Percentiles rank a stretch among this genome's conserved stretches.
These are phyloP conservation scores for Waitea zeae DNA, from an alignment of 1,284 basidiomycete genomes.

Conservation along the genomic window DNA sequence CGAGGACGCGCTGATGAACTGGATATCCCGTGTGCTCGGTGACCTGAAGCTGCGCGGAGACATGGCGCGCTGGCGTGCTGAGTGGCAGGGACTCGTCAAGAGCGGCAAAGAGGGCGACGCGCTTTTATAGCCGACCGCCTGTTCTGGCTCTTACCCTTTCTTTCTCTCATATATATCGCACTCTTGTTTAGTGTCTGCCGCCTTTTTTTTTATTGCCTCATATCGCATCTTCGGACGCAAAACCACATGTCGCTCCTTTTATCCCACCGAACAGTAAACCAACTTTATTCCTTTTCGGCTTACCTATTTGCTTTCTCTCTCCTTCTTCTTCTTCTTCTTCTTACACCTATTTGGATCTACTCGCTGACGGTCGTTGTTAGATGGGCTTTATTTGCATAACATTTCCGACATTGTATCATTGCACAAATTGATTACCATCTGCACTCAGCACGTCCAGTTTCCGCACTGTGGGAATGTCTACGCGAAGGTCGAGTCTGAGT, in stretches of 20 bases:
- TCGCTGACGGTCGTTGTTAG: too few species aligned
- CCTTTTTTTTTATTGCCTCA: slow-evolving; percentile 1
- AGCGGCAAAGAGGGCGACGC: slow-evolving; percentile 46
- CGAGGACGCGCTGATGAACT: slow-evolving; percentile 63
- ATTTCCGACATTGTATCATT: too few species aligned
- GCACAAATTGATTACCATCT: too few species aligned
- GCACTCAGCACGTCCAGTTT: slow-evolving; percentile 3
- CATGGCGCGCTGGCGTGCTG: slow-evolving; percentile 53
- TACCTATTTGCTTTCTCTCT: too few species aligned
- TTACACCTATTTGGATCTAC: too few species aligned
- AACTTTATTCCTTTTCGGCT: too few species aligned
- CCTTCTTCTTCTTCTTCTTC: too few species aligned
- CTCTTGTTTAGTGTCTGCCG: slow-evolving; percentile 3
- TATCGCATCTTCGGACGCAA: too few species aligned
- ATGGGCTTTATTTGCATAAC: too few species aligned
- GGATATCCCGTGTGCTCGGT: slow-evolving; percentile 61
- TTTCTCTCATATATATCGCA: slow-evolving; percentile 3
- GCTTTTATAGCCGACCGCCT: slow-evolving; percentile 49
- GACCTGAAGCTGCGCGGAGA: slow-evolving; percentile 53
- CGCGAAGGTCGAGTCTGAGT: background rate
- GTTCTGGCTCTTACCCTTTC: slow-evolving; percentile 5
- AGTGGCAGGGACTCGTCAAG: slow-evolving; percentile 56
- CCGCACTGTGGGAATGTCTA: slow-evolving; percentile 3
- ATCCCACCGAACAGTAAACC: too few species aligned
- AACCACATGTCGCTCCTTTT: too few species aligned